Percentiles rank a stretch among this genome's conserved stretches.
These are phyloP conservation scores for Dothiorella sarmentorum DNA, from an alignment of 2,329 filamentous ascomycete species.

Conservation along the genomic window DNA sequence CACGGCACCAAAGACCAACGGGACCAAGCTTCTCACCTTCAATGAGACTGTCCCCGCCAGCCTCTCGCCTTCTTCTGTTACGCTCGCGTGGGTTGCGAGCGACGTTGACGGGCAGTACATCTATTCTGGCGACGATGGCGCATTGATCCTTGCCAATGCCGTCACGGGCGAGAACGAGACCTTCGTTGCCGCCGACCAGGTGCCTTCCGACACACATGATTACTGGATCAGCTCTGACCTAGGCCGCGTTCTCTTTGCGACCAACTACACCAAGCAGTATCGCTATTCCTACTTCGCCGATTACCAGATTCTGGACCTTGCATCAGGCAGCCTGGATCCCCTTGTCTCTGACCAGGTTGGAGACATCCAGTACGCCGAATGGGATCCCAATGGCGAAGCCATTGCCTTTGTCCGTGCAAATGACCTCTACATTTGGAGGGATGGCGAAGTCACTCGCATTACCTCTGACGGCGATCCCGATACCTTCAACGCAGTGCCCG, in stretches of 20 bases:
- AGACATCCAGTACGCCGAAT: conserved; percentile 65
- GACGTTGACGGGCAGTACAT: conserved; percentile 62
- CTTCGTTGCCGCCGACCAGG: conserved; percentile 56
- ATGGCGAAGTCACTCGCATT: conserved; percentile 54
- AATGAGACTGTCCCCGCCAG: conserved; percentile 46
- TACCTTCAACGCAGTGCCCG: conserved; percentile 61
- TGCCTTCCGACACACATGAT: conserved; percentile 54
- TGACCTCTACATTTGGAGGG: conserved; percentile 59
- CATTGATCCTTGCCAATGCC: conserved; percentile 59
- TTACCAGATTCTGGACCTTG: conserved; percentile 62
- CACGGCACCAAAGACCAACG: conserved; percentile 54
- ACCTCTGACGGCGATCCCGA: conserved; percentile 60
- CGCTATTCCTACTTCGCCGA: conserved; percentile 66
- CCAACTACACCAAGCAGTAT: conserved; percentile 67
- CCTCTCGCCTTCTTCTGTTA: conserved; percentile 43
- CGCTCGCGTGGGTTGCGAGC: conserved; percentile 53
- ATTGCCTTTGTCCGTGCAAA: conserved; percentile 67
- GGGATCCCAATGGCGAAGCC: conserved; percentile 56
- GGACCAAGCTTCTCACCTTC: conserved; percentile 56
- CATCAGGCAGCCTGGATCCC: conserved; percentile 52
- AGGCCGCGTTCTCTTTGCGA: conserved; percentile 58
- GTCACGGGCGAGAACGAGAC: conserved; percentile 55
- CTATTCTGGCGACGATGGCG: conserved; percentile 46
- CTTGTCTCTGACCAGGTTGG: conserved; percentile 58
- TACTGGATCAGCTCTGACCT: conserved; percentile 62